A percentile compares a stretch with the other conserved stretches of the same genome.
phyloP scores from a whole-genome alignment of 768 basidiomycete species.

The Baorangia bicolor region DNA sequence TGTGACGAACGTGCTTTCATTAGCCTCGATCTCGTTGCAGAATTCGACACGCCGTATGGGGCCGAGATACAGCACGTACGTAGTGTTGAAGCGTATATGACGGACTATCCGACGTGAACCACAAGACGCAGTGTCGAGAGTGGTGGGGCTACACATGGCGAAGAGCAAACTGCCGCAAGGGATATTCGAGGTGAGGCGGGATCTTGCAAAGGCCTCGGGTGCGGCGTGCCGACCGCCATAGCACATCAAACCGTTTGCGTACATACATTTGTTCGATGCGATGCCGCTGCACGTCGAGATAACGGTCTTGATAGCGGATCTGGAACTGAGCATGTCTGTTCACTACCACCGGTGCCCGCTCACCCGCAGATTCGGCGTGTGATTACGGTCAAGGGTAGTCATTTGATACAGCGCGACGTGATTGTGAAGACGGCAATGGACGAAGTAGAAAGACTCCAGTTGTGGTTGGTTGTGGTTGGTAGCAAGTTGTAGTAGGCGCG shows the following conservation, averaged over 20 bases:
- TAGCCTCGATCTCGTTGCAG: too few species aligned
- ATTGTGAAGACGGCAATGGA: constrained; percentile 5
- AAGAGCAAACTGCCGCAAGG: background rate
- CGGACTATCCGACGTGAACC: constrained; percentile 14
- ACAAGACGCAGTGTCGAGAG: constrained; percentile 10
- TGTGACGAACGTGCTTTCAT: too few species aligned
- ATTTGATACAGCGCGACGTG: constrained; percentile 14
- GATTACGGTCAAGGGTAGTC: constrained; percentile 5
- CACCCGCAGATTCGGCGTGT: constrained; percentile 2
- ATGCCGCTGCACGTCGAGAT: too few species aligned
- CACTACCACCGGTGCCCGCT: background rate
- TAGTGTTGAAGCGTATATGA: constrained; percentile 7
- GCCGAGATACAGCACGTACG: background rate
- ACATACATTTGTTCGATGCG: constrained; percentile 5
- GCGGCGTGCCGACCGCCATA: too few species aligned
- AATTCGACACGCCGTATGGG: background rate
- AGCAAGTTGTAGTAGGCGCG: too few species aligned
- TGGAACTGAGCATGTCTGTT: constrained; percentile 2
- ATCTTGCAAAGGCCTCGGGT: background rate
- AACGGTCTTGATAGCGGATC: constrained; percentile 12
- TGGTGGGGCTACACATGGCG: too few species aligned
- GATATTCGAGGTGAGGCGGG: constrained; percentile 6
- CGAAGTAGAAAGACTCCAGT: constrained; percentile 8
- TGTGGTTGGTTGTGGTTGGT: too few species aligned
- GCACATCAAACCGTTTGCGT: constrained; percentile 16